Evolutionary conservation across 768 basidiomycete species (phyloP).

Genomic region (Xerocomus brunneocitrinus): DNA sequence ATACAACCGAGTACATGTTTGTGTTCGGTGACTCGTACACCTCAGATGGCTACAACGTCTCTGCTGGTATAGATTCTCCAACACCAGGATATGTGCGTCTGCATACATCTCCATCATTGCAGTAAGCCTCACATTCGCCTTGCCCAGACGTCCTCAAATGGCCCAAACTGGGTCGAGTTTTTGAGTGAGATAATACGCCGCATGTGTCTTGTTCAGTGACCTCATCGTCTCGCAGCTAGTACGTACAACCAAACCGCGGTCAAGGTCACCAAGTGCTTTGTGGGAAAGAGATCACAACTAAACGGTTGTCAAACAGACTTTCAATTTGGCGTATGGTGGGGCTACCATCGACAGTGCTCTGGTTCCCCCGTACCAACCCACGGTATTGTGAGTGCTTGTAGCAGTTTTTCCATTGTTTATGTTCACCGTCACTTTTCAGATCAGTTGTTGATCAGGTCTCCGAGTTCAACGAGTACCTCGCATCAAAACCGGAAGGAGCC

Average conservation of each 20-base stretch:
- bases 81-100: conserved; percentile 46
- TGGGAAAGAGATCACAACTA: background rate
- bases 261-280: conserved; percentile 31
- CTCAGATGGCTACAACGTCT: conserved; percentile 54
- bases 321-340: conserved; percentile 64
- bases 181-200: conserved; percentile 35
- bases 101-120: background rate
- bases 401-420: background rate
- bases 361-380: conserved; percentile 49
- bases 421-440: conserved; percentile 3
- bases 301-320: conserved; percentile 37
- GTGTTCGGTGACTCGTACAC: conserved; percentile 65
- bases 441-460: conserved; percentile 52
- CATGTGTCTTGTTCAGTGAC: background rate
- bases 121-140: conserved; percentile 1
- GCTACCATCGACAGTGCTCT: conserved; percentile 59
- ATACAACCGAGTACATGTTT: conserved; percentile 50
- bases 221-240: conserved; percentile 30
- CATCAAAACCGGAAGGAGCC: conserved; percentile 44
- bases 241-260: conserved; percentile 54
- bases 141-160: conserved; percentile 52
- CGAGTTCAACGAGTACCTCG: conserved; percentile 46
- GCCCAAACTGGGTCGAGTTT: conserved; percentile 58
- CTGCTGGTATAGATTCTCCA: conserved; percentile 49
- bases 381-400: conserved; percentile 45